Evolutionary conservation across 768 basidiomycete genomes (phyloP).

Genomic region (Boletus sp.): DNA sequence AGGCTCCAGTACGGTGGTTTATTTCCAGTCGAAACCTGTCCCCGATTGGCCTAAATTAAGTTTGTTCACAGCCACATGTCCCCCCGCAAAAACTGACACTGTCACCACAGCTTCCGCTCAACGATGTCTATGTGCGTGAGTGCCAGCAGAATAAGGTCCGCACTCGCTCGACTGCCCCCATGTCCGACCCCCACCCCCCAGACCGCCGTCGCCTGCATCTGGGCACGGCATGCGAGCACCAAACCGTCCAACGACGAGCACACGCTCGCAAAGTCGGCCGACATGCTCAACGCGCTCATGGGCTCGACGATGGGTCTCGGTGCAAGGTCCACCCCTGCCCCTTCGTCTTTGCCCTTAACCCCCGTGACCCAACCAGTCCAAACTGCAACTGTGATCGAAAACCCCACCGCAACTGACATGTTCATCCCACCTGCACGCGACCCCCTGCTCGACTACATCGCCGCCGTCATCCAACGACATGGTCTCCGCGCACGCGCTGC

Average conservation of each 20-base stretch:
- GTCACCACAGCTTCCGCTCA: neutral
- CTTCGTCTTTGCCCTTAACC: neutral
- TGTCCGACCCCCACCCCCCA: neutral
- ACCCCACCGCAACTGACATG: conserved; percentile 21
- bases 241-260: conserved; percentile 20
- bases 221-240: conserved; percentile 13
- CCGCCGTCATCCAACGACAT: conserved; percentile 57
- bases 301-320: conserved; percentile 20
- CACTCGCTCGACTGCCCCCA: neutral
- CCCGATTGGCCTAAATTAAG: no score
- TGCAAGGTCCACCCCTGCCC: neutral
- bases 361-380: neutral
- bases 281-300: conserved; percentile 24
- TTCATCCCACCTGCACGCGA: conserved; percentile 73
- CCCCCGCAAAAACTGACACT: neutral
- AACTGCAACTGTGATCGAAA: neutral
- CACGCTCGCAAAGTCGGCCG: conserved; percentile 22
- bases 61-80: neutral
- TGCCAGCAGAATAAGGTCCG: conserved; percentile 1
- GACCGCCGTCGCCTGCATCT: neutral
- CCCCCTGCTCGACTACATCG: conserved; percentile 67
- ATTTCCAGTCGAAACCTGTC: no score
- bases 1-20: no score
- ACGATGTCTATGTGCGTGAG: no score
- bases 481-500: conserved; percentile 65